Conservation (phyloP, 2,329 filamentous ascomycete species). For the Fusarium keratoplasticum region DNA sequence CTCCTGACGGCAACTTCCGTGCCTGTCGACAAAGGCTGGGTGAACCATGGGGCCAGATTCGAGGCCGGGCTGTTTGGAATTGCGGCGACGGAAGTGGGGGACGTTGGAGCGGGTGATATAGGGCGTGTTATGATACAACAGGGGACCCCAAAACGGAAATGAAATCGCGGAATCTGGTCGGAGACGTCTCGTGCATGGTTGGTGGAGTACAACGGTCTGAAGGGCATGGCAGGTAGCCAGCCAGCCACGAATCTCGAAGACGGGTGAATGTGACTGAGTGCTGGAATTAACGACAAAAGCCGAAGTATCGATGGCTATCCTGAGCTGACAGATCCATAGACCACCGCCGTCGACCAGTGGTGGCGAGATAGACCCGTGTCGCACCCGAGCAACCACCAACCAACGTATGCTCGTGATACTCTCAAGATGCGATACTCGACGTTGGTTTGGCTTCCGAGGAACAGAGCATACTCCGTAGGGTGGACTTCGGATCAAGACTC, state of each 20-base stretch:
- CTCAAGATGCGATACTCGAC: background rate
- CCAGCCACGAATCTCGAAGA: constrained; percentile 1
- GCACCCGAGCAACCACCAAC: background rate
- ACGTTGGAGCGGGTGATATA: constrained; percentile 21
- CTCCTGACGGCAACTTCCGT: constrained; percentile 29
- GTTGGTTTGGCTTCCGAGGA: background rate
- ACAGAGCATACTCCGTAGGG: background rate
- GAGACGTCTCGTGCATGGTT: constrained; percentile 27
- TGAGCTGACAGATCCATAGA: background rate
- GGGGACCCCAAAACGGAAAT: constrained; percentile 41
- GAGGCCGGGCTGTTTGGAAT: constrained; percentile 37
- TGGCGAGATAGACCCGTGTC: background rate
- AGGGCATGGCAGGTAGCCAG: background rate
- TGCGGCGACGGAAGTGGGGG: constrained; percentile 42
- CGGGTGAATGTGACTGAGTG: background rate
- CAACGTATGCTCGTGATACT: background rate
- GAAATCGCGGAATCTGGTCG: constrained; percentile 37
- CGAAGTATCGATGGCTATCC: background rate
- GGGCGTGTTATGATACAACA: constrained; percentile 28
- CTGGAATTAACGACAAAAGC: background rate
- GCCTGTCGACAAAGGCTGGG: constrained; percentile 8
- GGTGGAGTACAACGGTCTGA: background rate
- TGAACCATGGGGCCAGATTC: constrained; percentile 33
- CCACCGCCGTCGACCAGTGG: background rate
- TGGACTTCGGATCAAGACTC: constrained; percentile 14